Conservation (phyloP, 2,329 filamentous ascomycete species). For the Phaeosphaeria sp. region DNA sequence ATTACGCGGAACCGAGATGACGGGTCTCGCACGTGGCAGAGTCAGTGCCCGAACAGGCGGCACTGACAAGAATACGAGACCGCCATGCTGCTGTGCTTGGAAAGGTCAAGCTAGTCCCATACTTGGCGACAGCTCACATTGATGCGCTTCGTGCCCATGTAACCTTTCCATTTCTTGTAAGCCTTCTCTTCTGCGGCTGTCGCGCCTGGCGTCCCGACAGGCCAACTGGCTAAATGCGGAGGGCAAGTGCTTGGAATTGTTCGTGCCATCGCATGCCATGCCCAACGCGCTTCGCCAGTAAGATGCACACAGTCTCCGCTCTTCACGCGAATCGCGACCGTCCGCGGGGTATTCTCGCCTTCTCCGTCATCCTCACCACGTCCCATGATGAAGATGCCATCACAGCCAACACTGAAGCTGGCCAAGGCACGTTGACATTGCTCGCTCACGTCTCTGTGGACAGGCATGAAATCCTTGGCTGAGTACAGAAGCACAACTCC, state of each 20-base stretch:
- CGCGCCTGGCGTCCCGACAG: slow-evolving; percentile 52
- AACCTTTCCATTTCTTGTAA: slow-evolving; percentile 50
- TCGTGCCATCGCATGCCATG: slow-evolving; percentile 95
- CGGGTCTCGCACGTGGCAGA: background rate
- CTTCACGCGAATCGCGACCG: slow-evolving; percentile 59
- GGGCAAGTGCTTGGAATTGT: slow-evolving; percentile 84
- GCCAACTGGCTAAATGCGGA: slow-evolving; percentile 76
- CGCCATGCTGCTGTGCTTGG: background rate
- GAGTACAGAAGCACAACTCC: slow-evolving; percentile 95
- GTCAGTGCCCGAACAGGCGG: background rate
- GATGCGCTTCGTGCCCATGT: slow-evolving; percentile 49
- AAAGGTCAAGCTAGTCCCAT: slow-evolving; percentile 38
- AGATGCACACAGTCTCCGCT: slow-evolving; percentile 94
- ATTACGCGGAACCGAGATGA: slow-evolving; percentile 3
- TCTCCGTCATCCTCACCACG: slow-evolving; percentile 48
- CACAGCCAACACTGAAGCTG: slow-evolving; percentile 89
- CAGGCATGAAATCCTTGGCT: slow-evolving; percentile 87
- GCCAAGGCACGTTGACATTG: slow-evolving; percentile 80
- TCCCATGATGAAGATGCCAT: slow-evolving; percentile 82
- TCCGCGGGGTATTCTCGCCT: slow-evolving; percentile 37
- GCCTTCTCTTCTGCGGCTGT: slow-evolving; percentile 39
- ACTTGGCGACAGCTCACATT: slow-evolving; percentile 52
- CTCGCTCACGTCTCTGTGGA: slow-evolving; percentile 94
- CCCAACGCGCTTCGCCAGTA: slow-evolving; percentile 79
- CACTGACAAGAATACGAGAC: background rate